phyloP scores from a whole-genome alignment of 2,329 filamentous ascomycete genomes.

The Hymenoscyphus infarciens region DNA sequence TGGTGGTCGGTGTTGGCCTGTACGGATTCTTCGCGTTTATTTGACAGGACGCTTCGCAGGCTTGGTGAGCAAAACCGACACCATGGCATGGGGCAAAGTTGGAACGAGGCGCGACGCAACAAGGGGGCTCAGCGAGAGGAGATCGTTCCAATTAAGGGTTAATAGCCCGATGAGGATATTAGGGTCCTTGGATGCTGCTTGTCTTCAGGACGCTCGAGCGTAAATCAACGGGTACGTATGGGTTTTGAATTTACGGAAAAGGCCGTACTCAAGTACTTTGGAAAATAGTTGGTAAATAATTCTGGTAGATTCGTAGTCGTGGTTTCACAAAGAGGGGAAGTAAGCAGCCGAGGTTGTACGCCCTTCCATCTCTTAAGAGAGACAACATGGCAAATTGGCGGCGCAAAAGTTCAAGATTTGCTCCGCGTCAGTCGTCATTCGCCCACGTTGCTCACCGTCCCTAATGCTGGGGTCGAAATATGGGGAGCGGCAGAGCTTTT shows the following conservation, averaged over 20 bases:
- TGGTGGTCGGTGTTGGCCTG: constrained; percentile 7
- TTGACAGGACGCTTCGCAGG: not conserved
- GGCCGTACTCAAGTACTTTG: not conserved
- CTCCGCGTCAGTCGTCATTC: not conserved
- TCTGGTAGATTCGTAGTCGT: not conserved
- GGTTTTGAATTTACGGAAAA: not conserved
- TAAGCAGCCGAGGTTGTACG: constrained; percentile 8
- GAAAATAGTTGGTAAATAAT: not conserved
- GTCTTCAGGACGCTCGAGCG: not conserved
- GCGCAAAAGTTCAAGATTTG: not conserved
- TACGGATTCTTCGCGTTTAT: constrained; percentile 1
- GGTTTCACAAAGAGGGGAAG: constrained; percentile 8
- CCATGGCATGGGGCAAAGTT: constrained; percentile 16
- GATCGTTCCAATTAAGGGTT: constrained; percentile 11
- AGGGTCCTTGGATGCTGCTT: not conserved
- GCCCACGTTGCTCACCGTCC: constrained; percentile 6
- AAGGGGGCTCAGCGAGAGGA: constrained; percentile 8
- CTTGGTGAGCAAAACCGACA: constrained; percentile 17
- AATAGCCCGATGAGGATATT: constrained; percentile 12
- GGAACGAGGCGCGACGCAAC: constrained; percentile 11
- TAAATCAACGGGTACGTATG: not conserved
- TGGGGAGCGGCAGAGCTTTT: not conserved
- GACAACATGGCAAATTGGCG: not conserved
- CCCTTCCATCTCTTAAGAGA: not conserved
- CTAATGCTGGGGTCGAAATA: not conserved